Base-by-base conservation (phyloP, 1,284 basidiomycete genomes). In the Boletellus deceptivus region DNA sequence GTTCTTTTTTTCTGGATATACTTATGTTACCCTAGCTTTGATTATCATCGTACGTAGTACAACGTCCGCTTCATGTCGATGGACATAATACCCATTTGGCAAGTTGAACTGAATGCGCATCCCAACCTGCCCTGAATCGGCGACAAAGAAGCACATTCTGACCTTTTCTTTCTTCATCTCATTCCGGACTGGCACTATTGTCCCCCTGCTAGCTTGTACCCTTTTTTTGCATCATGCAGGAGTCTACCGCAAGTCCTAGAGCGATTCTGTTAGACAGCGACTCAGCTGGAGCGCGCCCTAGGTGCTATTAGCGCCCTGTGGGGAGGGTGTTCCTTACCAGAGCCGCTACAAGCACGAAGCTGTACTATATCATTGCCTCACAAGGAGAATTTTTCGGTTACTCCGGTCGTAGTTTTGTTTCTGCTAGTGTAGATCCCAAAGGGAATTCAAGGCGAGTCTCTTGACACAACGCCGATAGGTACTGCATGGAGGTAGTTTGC, bases 231-330 rank as follows among this genome's bases (percentile, higher is more conserved):
- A 46, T 62, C 63, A 62, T 67, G 74, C 70, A 76, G 74, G 75
- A 75, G 75, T 68, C 75, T 76, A 77, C 75, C 69, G 75, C 73
- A 65, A 59, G 75, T 74, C 73, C 72, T 46, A 76, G 74, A 76
- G 41, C 46, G 58, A 69, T 36, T 36, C 16, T 25, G 25, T 25
- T 31, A 8, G 29, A 31, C 9, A 31, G 59, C 63, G 49, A 60
- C 65, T 71, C 72, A 75, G 75, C 75, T 75, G 75, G 75, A 77
- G 75, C 69, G 60, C 61, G 52, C 67, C 65, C 63, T 62, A 38
- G 31, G 52, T 53, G 52, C 37, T 17, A 24, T 39, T 17, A 24
- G 11, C 11, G 27, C 6, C 20, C 10, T 31, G 6, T 71, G 75
- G 69, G 75, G 69, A 65, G 60, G 45, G 38, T 62, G 72, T 74